These are phyloP conservation scores for Exophiala lecanii-corni DNA, from an alignment of 2,329 filamentous ascomycete genomes.

Conservation along the genomic window DNA sequence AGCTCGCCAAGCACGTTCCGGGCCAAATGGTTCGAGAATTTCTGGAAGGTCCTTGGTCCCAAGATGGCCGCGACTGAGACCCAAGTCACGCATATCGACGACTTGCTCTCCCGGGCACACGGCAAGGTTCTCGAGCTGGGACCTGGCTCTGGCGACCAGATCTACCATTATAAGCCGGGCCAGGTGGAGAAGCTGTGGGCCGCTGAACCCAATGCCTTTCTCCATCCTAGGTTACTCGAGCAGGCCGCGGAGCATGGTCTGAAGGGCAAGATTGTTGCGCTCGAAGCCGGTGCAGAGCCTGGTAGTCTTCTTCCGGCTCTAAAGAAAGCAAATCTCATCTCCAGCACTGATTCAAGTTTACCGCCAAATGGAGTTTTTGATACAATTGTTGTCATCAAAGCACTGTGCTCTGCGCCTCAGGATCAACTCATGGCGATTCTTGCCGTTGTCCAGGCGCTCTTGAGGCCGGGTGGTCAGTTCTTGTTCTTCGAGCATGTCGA, in stretches of 20 bases:
- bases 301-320: slow-evolving; percentile 45
- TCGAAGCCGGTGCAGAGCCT: slow-evolving; percentile 38
- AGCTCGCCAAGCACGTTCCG: slow-evolving; percentile 15
- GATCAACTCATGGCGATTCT: slow-evolving; percentile 18
- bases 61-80: slow-evolving; percentile 20
- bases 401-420: slow-evolving; percentile 34
- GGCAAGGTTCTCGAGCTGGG: slow-evolving; percentile 44
- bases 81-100: slow-evolving; percentile 20
- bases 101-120: slow-evolving; percentile 28
- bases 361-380: slow-evolving; percentile 39
- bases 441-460: slow-evolving; percentile 39
- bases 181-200: slow-evolving; percentile 36
- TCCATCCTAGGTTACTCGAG: slow-evolving; percentile 30
- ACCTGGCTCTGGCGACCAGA: slow-evolving; percentile 43
- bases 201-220: slow-evolving; percentile 40
- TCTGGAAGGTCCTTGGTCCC: slow-evolving; percentile 21
- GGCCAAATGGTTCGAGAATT: slow-evolving; percentile 23
- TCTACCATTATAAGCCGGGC: slow-evolving; percentile 35
- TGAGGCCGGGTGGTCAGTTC: slow-evolving; percentile 45
- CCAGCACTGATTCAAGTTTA: slow-evolving; percentile 34
- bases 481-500: slow-evolving; percentile 45
- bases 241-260: slow-evolving; percentile 31
- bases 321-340: slow-evolving; percentile 38
- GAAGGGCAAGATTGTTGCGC: slow-evolving; percentile 36
- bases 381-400: slow-evolving; percentile 41